Evolutionary conservation across 2,329 filamentous ascomycete genomes (phyloP).

Genomic region (Lachnellula suecica): DNA sequence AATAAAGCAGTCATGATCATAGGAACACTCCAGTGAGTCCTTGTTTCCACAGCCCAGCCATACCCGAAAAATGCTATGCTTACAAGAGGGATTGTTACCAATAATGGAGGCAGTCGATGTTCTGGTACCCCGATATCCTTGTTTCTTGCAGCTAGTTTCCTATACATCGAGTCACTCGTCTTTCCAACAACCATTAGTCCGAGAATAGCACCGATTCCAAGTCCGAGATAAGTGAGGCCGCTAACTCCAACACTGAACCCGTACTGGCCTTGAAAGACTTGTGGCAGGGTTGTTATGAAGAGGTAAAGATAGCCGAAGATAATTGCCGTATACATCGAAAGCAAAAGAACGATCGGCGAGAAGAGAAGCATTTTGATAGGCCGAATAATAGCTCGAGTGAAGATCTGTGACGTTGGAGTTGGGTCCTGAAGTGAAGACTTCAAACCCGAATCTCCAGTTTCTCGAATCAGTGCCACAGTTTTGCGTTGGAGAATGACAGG

Average conservation of each 20-base stretch:
- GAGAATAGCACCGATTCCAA: conserved; percentile 32
- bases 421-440: conserved; percentile 44
- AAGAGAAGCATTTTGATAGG: conserved; percentile 32
- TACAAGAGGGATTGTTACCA: conserved; percentile 37
- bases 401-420: conserved; percentile 21
- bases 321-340: conserved; percentile 33
- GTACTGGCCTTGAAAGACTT: conserved; percentile 34
- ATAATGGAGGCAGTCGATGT: conserved; percentile 39
- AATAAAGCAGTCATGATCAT: conserved; percentile 40
- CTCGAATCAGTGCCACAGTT: conserved; percentile 43
- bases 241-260: conserved; percentile 32
- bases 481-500: conserved; percentile 42
- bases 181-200: conserved; percentile 21
- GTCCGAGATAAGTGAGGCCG: conserved; percentile 35
- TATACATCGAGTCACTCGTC: conserved; percentile 15
- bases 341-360: conserved; percentile 31
- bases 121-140: conserved; percentile 29
- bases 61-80: conserved; percentile 48
- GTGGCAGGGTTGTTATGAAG: conserved; percentile 38
- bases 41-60: conserved; percentile 42
- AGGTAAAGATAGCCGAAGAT: conserved; percentile 37
- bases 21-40: conserved; percentile 42
- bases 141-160: neutral
- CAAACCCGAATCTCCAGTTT: conserved; percentile 35
- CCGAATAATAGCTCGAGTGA: conserved; percentile 32